Conservation (phyloP, 768 basidiomycete genomes). For the Trametopsis cervina region DNA sequence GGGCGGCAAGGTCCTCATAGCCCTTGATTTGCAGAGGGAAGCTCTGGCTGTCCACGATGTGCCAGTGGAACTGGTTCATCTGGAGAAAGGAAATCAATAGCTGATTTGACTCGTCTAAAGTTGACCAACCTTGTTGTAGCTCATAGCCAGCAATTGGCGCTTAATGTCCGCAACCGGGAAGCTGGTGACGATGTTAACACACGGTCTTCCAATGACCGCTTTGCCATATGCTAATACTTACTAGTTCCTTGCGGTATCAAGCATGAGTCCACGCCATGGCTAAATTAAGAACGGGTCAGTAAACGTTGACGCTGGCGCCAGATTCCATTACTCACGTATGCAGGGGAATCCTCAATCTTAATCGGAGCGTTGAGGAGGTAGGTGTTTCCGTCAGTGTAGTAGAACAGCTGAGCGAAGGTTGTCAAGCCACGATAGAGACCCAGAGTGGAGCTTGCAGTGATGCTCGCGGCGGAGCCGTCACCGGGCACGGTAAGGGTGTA, state of each 20-base stretch:
- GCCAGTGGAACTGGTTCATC: slow-evolving; percentile 44
- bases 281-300: slow-evolving; percentile 22
- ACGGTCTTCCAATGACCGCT: background rate
- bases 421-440: slow-evolving; percentile 68
- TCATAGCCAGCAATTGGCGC: slow-evolving; percentile 70
- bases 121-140: slow-evolving; percentile 23
- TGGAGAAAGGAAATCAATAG: slow-evolving; percentile 11
- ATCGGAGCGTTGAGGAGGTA: slow-evolving; percentile 54
- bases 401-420: slow-evolving; percentile 68
- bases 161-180: slow-evolving; percentile 59
- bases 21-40: slow-evolving; percentile 39
- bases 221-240: slow-evolving; percentile 25
- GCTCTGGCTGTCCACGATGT: slow-evolving; percentile 43
- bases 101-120: background rate
- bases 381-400: slow-evolving; percentile 36
- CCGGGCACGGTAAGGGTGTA: slow-evolving; percentile 52
- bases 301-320: background rate
- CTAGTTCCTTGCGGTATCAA: slow-evolving; percentile 79
- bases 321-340: slow-evolving; percentile 41
- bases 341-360: slow-evolving; percentile 54
- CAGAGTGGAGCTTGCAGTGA: slow-evolving; percentile 57
- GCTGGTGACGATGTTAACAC: slow-evolving; percentile 25
- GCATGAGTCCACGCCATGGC: slow-evolving; percentile 73
- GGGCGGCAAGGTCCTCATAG: slow-evolving; percentile 29
- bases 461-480: slow-evolving; percentile 44